Evolutionary conservation across 345 rosid genomes (phyloP), one percentile per base, ranked within the genome.

Genomic region (Salix viminalis): DNA sequence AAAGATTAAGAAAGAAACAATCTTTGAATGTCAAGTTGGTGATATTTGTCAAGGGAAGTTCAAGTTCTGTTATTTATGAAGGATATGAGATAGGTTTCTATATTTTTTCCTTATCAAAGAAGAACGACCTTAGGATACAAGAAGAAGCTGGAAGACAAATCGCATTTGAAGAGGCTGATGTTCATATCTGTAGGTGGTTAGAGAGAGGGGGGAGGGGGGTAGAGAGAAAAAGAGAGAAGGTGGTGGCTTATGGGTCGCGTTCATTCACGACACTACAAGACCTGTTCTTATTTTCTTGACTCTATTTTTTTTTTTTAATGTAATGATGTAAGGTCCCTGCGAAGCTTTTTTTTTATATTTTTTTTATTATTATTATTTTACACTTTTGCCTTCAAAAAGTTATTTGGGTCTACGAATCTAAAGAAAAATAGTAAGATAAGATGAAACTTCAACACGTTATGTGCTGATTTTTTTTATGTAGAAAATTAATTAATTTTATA

Each of bases 201-300:
- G 39, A 21, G 32, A 42, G 75, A 65, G 73, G 54, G 74, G 70
- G 83, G 78, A 24, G 65, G 76, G 26, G 12, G 42, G 62, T 5
- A 24, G 69, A 44, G 69, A 48, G 76, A 70, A 80, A 77, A 46
- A 73, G 79, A 24, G 16, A 11, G 48, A 16, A 72, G 37, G 37
- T 23, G 75, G 26, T 75, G 54, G 60, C 11, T 21, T 60, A 61
- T 67, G 7, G 86, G 85, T 80, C 78, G 79, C 85, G 79, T 87
- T 85, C 84, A 82, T 79, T 82, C 86, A 82, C 58, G 69, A 74
- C 70, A 68, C 75, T 62, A 4, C 42, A 56, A 75, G 74, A 72
- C 83, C 77, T 66, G 82, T 76, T 56, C 78, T 39, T 10, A 54
- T 18, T 15, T 72, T 67, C 50, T 62, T 0, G 28, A 19, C 21